phyloP scores from a whole-genome alignment of 352 stramenopile species.

The Phytophthora chlamydospora region DNA sequence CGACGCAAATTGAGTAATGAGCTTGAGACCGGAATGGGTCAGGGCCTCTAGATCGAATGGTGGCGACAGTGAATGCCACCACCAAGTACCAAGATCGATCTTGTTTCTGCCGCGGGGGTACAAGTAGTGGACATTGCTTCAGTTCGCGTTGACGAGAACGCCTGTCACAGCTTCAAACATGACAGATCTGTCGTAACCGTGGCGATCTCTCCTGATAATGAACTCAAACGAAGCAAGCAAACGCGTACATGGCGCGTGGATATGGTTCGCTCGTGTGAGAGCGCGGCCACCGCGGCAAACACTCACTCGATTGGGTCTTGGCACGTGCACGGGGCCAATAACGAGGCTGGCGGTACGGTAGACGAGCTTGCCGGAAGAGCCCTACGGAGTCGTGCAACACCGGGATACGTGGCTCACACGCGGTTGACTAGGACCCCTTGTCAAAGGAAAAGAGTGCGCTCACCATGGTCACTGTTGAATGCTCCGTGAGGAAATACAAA shows the following conservation, averaged over 20 bases:
- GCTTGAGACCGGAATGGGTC: background rate
- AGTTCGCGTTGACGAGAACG: background rate
- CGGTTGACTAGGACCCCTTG: too few species aligned
- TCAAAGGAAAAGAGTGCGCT: too few species aligned
- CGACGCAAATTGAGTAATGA: slow-evolving; percentile 1
- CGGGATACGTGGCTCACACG: background rate
- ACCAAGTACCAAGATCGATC: background rate
- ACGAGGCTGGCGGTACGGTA: background rate
- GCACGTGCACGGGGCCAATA: background rate
- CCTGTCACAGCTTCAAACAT: background rate
- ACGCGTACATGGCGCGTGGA: background rate
- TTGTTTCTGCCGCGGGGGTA: slow-evolving; percentile 1
- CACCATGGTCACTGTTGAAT: too few species aligned
- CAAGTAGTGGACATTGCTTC: background rate
- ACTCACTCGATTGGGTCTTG: background rate
- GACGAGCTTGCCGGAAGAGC: background rate
- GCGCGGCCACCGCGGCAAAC: background rate
- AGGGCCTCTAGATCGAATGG: background rate
- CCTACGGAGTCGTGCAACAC: background rate
- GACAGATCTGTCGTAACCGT: background rate
- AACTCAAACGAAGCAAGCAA: background rate
- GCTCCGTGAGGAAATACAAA: background rate
- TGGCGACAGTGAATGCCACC: background rate
- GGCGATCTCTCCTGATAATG: background rate
- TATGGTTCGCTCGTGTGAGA: background rate